phyloP scores from a whole-genome alignment of 495 filamentous ascomycete species.

The Immersiella caudata region DNA sequence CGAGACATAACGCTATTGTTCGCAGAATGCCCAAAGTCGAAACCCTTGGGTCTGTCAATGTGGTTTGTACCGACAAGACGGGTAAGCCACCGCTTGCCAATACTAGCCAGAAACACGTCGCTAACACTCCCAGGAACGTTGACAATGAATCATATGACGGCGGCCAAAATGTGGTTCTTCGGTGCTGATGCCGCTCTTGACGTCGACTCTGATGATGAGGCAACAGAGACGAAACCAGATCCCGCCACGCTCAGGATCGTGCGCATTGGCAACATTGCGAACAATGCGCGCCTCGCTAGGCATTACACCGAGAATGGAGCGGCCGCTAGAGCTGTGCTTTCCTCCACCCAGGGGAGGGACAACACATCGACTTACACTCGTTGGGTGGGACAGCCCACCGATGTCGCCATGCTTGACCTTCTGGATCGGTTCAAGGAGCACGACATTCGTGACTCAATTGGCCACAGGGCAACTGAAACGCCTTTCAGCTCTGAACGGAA shows the following conservation, averaged over 20 bases:
- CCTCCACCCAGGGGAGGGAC: constrained; percentile 68
- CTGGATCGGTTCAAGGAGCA: constrained; percentile 87
- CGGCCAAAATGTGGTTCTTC: constrained; percentile 94
- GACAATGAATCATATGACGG: constrained; percentile 98
- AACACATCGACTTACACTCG: constrained; percentile 70
- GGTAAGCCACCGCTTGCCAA: constrained; percentile 43
- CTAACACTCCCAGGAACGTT: constrained; percentile 64
- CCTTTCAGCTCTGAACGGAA: constrained; percentile 97
- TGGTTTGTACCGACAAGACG: constrained; percentile 98
- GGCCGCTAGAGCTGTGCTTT: constrained; percentile 73
- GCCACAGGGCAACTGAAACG: constrained; percentile 75
- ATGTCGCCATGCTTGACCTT: constrained; percentile 92
- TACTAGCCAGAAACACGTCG: not conserved
- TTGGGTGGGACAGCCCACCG: constrained; percentile 96
- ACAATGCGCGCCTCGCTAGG: constrained; percentile 80
- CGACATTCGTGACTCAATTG: constrained; percentile 83
- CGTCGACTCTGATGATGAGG: constrained; percentile 69
- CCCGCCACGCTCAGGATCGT: constrained; percentile 76
- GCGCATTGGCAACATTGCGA: constrained; percentile 91
- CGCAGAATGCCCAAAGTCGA: constrained; percentile 94
- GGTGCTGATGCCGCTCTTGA: constrained; percentile 71
- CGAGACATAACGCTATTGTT: constrained; percentile 89
- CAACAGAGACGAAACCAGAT: constrained; percentile 62
- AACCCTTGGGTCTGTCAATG: constrained; percentile 96
- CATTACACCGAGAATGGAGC: constrained; percentile 60